Conservation (phyloP, 73 alveolate species). For the Stentor coeruleus region DNA sequence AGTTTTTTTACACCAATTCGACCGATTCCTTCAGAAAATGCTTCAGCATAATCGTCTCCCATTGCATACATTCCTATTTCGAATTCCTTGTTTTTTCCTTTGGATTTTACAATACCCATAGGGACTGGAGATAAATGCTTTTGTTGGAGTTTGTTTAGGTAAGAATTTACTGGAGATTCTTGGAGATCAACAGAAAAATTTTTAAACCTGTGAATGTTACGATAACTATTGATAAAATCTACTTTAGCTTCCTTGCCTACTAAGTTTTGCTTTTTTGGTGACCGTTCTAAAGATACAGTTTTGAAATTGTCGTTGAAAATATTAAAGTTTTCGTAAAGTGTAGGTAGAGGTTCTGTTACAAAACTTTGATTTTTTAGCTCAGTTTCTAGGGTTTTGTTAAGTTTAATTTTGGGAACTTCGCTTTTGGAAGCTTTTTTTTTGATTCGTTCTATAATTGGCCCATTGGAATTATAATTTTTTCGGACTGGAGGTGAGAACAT, state of each 20-base stretch:
- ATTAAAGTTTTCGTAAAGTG: too few relatives aligned
- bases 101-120: slow-evolving; percentile 18
- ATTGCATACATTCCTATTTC: slow-evolving; percentile 14
- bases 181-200: background rate
- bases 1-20: background rate
- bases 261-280: background rate
- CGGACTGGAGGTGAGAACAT: too few relatives aligned
- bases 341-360: too few relatives aligned
- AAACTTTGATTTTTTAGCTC: too few relatives aligned
- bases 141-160: slow-evolving; percentile 14
- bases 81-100: background rate
- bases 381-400: too few relatives aligned
- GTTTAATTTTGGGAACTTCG: too few relatives aligned
- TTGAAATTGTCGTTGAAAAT: too few relatives aligned
- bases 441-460: too few relatives aligned
- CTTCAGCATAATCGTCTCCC: slow-evolving; percentile 33
- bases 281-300: background rate
- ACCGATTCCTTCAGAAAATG: slow-evolving; percentile 18
- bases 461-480: too few relatives aligned
- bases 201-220: background rate
- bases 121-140: slow-evolving; percentile 21
- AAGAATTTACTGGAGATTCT: slow-evolving; percentile 6
- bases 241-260: slow-evolving; percentile 27
- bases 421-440: too few relatives aligned
- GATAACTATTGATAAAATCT: slow-evolving; percentile 3